phyloP scores from a whole-genome alignment of 805 yeast species.

The Spathaspora gorwiae region DNA sequence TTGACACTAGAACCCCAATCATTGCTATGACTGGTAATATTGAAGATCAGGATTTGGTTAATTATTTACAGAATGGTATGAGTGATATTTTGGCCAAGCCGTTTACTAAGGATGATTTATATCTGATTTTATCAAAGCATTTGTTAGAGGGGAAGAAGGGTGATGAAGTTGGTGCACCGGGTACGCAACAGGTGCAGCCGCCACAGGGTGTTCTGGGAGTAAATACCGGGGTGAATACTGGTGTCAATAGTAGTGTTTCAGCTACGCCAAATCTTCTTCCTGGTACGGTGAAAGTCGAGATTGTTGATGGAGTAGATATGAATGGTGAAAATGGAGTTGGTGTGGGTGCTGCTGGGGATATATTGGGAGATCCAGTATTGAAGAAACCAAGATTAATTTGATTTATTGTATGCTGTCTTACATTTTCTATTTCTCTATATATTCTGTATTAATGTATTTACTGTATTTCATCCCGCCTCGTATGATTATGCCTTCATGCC shows the following conservation, averaged over 20 bases:
- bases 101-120: constrained; percentile 81
- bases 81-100: constrained; percentile 92
- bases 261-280: not conserved
- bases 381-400: not conserved
- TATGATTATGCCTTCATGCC: too few relatives aligned
- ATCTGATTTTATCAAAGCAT: constrained; percentile 72
- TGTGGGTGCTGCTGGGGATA: not conserved
- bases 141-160: constrained; percentile 37
- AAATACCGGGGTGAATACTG: too few relatives aligned
- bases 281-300: not conserved
- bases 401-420: not conserved
- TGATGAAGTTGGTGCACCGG: not conserved
- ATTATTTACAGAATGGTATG: constrained; percentile 83
- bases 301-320: not conserved
- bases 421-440: not conserved
- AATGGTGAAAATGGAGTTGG: not conserved
- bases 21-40: constrained; percentile 93
- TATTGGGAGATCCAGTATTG: not conserved
- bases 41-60: constrained; percentile 74
- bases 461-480: not conserved
- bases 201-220: too few relatives aligned
- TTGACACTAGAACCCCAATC: constrained; percentile 82
- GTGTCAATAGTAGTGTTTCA: too few relatives aligned
- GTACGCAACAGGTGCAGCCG: too few relatives aligned
- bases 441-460: not conserved